Evolutionary conservation across 1,284 basidiomycete genomes (phyloP).

Genomic region (Cystobasidium sp.): DNA sequence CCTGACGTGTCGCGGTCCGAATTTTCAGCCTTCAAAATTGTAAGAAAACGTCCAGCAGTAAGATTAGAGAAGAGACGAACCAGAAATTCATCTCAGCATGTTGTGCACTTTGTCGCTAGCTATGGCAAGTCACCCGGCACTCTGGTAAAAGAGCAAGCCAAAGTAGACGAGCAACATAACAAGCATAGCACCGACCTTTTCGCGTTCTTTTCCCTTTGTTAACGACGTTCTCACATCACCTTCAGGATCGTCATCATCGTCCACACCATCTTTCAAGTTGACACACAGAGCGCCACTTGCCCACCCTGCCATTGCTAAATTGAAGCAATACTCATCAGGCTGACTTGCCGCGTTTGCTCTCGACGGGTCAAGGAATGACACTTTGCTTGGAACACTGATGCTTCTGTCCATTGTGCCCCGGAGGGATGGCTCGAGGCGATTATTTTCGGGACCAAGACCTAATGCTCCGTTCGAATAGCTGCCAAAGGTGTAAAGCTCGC

Average conservation of each 20-base stretch:
- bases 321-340: constrained; percentile 40
- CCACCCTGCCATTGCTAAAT: constrained; percentile 41
- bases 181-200: constrained; percentile 23
- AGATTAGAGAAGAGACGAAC: constrained; percentile 2
- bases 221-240: neutral
- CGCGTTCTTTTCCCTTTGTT: constrained; percentile 5
- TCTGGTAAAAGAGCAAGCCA: constrained; percentile 1
- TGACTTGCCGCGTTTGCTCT: neutral
- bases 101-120: neutral
- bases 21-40: constrained; percentile 5
- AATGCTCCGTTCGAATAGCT: constrained; percentile 47
- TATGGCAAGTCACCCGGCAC: neutral
- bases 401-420: constrained; percentile 2
- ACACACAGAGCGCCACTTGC: constrained; percentile 28
- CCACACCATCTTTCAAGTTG: constrained; percentile 15
- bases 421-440: constrained; percentile 7
- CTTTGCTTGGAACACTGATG: constrained; percentile 10
- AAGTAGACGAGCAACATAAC: neutral
- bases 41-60: neutral
- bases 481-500: constrained; percentile 84
- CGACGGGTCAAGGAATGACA: constrained; percentile 23
- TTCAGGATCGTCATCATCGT: constrained; percentile 3
- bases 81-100: neutral
- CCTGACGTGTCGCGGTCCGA: neutral
- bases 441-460: constrained; percentile 34